Evolutionary conservation across 2,329 filamentous ascomycete genomes (phyloP), one percentile per base, ranked within the genome.

Genomic region (Aspergillus felis): DNA sequence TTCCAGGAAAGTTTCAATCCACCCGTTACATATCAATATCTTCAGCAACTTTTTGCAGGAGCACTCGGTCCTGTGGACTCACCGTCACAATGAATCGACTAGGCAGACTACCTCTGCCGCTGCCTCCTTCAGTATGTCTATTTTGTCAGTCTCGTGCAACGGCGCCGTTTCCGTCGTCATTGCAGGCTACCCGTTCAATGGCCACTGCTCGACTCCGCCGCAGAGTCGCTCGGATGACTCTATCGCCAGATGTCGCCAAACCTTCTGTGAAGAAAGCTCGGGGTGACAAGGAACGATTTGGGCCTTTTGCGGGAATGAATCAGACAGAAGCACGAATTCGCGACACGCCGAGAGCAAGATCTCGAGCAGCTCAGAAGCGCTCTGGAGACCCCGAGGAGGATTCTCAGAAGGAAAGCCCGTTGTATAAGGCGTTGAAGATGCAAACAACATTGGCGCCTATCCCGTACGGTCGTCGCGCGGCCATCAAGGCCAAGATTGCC

Each of bases 391-490:
- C 67, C 35, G 71, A 68, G 27, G 60, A 71, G 53, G 68, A 73
- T 60, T 61, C 68, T 57, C 68, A 76, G 64, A 76, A 78, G 65
- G 78, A 80, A 60, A 73, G 77, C 57, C 78, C 79, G 51, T 75
- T 83, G 7, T 89, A 84, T 74, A 92, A 95, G 71, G 92, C 93
- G 4, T 80, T 97, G 73, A 96, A 95, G 78, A 97, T 97, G 93
- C 93, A 97, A 72, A 86, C 87, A 53, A 82, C 89, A 1, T 79
- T 97, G 61, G 80, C 90, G 2, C 84, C 87, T 3, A 81, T 97
- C 4, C 85, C 91, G 0, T 97, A 97, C 70, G 84, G 84, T 41
- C 84, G 85, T 64, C 82, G 86, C 56, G 77, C 75, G n/a, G 76
- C 78, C 51, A 76, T 86, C 63, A 87, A 91, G 86, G 78, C 79